Base-by-base conservation (phyloP, 805 yeast species). In the Metschnikowia arizonensis region DNA sequence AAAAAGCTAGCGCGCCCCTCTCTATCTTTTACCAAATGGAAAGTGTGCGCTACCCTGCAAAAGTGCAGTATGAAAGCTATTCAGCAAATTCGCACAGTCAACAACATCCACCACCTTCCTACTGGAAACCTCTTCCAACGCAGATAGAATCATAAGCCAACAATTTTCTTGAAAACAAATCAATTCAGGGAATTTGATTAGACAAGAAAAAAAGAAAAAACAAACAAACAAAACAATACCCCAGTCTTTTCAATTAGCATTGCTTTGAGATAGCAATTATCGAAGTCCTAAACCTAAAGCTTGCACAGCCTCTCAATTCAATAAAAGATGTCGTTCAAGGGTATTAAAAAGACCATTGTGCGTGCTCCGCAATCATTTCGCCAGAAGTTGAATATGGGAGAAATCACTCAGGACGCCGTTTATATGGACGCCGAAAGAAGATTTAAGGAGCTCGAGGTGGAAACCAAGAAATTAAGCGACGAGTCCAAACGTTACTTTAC, bases 351-450 rank as follows among this genome's bases (percentile, higher is more conserved):
- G 66, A 81, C 90, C 29, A 71, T 88, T 50, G 78, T 81, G 37
- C 74, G 96, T 63, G 96, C 97, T 6, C 99, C 99, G 36, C 98
- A 93, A 68, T 79, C 76, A 55, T 76, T 93, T 64, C 84, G 93
- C 56, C 96, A 87, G 67, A 89, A 88, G 76, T 66, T 93, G 69
- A 84, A 93, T 67, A 89, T 88, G 88, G 96, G 76, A 8, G 76
- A 72, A 28, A 57, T 70, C 40, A 72, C 77, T 34, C 54, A 53
- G 39, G 99, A 93, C 61, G 80, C 96, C 0, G 97, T 93, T 11
- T 93, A 89, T 65, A 78, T 77, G 24, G 99, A 93, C 69, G 98
- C 99, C 5, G 99, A 93, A 66, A 81, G 97, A 65, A 79, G 99
- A 60, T 93, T 93, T 74, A 86, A 85, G 62, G 97, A 91, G 61